Evolutionary conservation across 164 flowering plant species (phyloP).

Genomic region (Cinnamomum chago): DNA sequence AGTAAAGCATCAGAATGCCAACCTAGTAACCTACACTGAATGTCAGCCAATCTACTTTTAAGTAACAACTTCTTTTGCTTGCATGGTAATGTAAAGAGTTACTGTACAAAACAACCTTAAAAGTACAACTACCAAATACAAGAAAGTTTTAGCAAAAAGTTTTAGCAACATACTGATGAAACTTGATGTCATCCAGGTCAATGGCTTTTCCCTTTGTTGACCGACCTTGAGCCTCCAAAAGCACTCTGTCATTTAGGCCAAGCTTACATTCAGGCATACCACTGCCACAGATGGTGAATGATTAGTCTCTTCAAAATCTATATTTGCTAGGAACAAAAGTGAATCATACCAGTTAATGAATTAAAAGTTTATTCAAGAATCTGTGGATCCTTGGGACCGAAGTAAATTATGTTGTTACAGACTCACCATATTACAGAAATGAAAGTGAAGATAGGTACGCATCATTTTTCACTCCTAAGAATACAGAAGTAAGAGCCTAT

Average conservation of each 20-base stretch:
- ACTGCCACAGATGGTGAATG: slow-evolving; percentile 43
- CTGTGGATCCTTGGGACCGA: too few relatives aligned
- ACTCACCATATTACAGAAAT: too few relatives aligned
- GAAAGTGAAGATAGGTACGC: too few relatives aligned
- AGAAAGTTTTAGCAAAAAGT: slow-evolving; percentile 1
- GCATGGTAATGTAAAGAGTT: background rate
- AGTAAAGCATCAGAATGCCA: slow-evolving; percentile 7
- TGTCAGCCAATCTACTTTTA: too few relatives aligned
- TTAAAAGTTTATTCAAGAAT: too few relatives aligned
- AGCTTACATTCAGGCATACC: slow-evolving; percentile 99
- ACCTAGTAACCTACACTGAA: background rate
- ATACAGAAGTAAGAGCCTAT: too few relatives aligned
- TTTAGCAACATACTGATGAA: slow-evolving; percentile 78
- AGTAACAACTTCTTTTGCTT: background rate
- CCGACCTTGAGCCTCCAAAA: slow-evolving; percentile 94
- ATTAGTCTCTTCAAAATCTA: slow-evolving; percentile 4
- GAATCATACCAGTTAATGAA: too few relatives aligned
- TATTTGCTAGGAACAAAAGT: background rate
- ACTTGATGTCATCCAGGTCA: slow-evolving; percentile 95
- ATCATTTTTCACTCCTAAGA: too few relatives aligned
- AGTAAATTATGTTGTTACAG: too few relatives aligned
- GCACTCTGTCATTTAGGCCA: slow-evolving; percentile 89
- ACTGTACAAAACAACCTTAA: background rate
- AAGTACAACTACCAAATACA: background rate
- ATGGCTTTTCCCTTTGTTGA: slow-evolving; percentile 96